A percentile compares a stretch with the other conserved stretches of the same genome.
Evolutionary conservation across 257 asterid genomes (phyloP).

Genomic region (Solanum sparsipilum): DNA sequence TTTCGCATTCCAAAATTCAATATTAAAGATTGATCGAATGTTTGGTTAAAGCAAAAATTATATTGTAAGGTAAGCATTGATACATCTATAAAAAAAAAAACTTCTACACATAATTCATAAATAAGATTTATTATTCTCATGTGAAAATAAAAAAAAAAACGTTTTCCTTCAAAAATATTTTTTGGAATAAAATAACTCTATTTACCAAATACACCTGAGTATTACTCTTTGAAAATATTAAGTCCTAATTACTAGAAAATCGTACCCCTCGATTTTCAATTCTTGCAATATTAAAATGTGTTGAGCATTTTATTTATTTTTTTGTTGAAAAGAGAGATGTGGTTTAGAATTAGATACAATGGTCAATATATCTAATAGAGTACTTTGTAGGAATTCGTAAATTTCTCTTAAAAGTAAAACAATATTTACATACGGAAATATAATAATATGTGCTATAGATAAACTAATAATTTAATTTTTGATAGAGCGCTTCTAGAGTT

Average conservation of each 20-base stretch:
- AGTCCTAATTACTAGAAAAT: background rate
- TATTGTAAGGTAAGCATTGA: background rate
- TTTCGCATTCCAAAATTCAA: background rate
- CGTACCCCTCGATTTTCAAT: background rate
- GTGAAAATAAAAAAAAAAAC: no score
- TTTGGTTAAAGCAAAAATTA: no score
- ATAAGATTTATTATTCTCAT: background rate
- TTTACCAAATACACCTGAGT: background rate
- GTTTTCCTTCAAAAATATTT: background rate
- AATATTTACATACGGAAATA: background rate
- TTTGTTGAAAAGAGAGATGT: background rate
- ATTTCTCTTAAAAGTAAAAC: background rate
- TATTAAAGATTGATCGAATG: background rate
- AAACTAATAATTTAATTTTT: no score
- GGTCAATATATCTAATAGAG: background rate
- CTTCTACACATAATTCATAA: no score
- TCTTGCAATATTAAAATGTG: no score
- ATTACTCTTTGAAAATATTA: background rate
- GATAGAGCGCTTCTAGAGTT: no score
- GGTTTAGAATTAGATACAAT: background rate
- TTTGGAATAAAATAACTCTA: no score
- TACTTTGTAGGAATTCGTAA: background rate
- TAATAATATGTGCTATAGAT: background rate
- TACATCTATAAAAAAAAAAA: background rate
- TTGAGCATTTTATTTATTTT: no score